These are phyloP conservation scores for Alliaria petiolata DNA, from an alignment of 345 rosid genomes.

Conservation along the genomic window DNA sequence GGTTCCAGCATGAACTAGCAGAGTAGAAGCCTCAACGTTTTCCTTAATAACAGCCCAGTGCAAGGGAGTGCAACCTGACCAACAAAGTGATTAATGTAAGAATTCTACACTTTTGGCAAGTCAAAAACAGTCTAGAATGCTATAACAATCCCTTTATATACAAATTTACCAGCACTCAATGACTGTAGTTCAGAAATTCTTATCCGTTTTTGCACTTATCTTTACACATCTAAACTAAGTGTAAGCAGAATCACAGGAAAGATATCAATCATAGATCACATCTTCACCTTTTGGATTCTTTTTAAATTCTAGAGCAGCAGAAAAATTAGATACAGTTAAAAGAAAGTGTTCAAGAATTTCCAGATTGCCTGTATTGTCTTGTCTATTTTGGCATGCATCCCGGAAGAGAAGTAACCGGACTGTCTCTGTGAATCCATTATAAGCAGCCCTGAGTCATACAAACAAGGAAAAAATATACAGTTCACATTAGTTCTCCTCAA, in stretches of 20 bases:
- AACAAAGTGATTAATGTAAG: conserved; percentile 11
- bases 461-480: not conserved
- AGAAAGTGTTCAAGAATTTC: conserved; percentile 8
- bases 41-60: conserved; percentile 91
- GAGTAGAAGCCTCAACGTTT: conserved; percentile 71
- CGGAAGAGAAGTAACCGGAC: conserved; percentile 85
- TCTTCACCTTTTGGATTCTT: not conserved
- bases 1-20: conserved; percentile 88
- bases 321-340: not conserved
- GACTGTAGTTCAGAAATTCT: not conserved
- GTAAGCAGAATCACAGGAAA: not conserved
- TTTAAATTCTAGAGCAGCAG: not conserved
- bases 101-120: not conserved
- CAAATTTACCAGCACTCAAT: not conserved
- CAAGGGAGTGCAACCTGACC: conserved; percentile 89
- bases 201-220: conserved; percentile 6
- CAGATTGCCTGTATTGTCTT: conserved; percentile 88
- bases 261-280: not conserved
- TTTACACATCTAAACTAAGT: not conserved
- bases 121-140: not conserved
- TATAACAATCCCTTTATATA: not conserved
- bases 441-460: conserved; percentile 78
- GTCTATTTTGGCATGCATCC: conserved; percentile 77
- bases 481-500: not conserved
- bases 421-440: conserved; percentile 77